Percentiles rank a stretch among this genome's conserved stretches.
These are phyloP conservation scores for Teunomyces panamensis DNA, from an alignment of 805 yeast species.

Conservation along the genomic window DNA sequence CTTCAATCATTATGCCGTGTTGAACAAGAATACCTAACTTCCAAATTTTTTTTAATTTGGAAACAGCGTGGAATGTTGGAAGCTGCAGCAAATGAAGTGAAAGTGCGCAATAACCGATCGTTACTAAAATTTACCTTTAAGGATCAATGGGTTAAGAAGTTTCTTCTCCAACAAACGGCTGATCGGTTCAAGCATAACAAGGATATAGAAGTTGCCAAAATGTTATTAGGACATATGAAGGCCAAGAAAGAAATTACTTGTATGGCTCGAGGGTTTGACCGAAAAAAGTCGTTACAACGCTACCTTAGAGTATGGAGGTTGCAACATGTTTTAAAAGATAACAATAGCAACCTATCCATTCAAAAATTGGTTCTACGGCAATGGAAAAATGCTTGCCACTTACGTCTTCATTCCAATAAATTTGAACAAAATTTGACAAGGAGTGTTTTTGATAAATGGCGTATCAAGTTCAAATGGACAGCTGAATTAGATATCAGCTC, in stretches of 20 bases:
- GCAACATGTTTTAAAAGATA: not conserved
- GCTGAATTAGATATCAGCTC: constrained; percentile 2
- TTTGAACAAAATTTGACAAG: not conserved
- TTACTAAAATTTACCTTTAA: constrained; percentile 10
- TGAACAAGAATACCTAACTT: constrained; percentile 14
- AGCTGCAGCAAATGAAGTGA: constrained; percentile 1
- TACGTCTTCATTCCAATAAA: not conserved
- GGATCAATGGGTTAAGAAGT: constrained; percentile 15
- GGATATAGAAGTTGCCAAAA: constrained; percentile 2
- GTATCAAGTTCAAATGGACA: not conserved
- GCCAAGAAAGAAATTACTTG: constrained; percentile 4
- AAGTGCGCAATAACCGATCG: constrained; percentile 2
- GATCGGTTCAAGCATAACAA: constrained; percentile 5
- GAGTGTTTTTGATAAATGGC: constrained; percentile 3
- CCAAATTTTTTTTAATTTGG: constrained; percentile 17
- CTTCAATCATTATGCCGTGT: constrained; percentile 10
- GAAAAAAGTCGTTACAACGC: not conserved
- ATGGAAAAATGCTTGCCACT: constrained; percentile 1
- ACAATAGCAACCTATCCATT: not conserved
- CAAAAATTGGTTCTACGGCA: constrained; percentile 1
- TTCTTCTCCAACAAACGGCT: not conserved
- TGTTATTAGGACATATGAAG: constrained; percentile 13
- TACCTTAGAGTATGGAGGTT: constrained; percentile 16
- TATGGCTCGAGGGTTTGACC: constrained; percentile 10
- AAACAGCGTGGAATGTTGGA: constrained; percentile 1